phyloP scores from a whole-genome alignment of 164 flowering plant species.

The Cinnamomum micranthum region DNA sequence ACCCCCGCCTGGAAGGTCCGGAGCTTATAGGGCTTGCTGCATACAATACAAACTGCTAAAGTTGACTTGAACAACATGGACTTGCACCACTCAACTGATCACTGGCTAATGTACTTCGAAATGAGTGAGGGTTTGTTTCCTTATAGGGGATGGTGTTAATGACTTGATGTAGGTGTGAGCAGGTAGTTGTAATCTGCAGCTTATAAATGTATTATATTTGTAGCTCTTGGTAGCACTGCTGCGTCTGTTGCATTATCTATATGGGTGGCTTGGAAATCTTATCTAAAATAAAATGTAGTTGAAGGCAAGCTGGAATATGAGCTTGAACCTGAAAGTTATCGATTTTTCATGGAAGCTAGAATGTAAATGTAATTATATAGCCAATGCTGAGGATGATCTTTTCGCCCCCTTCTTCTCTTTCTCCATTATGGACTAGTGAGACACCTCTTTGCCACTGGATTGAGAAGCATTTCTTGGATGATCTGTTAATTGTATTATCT shows the following conservation, averaged over 20 bases:
- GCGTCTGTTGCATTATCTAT: neutral
- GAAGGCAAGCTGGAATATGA: too few relatives aligned
- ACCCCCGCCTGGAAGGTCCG: conserved; percentile 85
- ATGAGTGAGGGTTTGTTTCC: neutral
- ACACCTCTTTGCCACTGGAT: too few relatives aligned
- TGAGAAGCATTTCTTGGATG: too few relatives aligned
- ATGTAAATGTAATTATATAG: too few relatives aligned
- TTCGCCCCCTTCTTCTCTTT: too few relatives aligned
- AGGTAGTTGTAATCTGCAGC: conserved; percentile 3
- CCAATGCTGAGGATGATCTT: too few relatives aligned
- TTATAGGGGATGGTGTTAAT: neutral
- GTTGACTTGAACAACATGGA: neutral
- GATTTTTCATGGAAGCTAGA: too few relatives aligned
- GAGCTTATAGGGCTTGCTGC: conserved; percentile 81
- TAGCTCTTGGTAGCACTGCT: neutral
- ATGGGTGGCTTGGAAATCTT: neutral
- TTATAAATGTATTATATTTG: neutral
- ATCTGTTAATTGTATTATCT: too few relatives aligned
- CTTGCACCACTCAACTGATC: neutral
- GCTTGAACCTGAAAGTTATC: too few relatives aligned
- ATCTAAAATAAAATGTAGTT: too few relatives aligned
- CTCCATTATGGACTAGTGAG: too few relatives aligned
- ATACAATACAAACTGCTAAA: conserved; percentile 75
- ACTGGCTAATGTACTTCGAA: conserved; percentile 1
- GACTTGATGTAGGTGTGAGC: neutral